These are phyloP conservation scores for Eremochloa ophiuroides DNA, from an alignment of 176 grass and related monocot species.

Conservation along the genomic window DNA sequence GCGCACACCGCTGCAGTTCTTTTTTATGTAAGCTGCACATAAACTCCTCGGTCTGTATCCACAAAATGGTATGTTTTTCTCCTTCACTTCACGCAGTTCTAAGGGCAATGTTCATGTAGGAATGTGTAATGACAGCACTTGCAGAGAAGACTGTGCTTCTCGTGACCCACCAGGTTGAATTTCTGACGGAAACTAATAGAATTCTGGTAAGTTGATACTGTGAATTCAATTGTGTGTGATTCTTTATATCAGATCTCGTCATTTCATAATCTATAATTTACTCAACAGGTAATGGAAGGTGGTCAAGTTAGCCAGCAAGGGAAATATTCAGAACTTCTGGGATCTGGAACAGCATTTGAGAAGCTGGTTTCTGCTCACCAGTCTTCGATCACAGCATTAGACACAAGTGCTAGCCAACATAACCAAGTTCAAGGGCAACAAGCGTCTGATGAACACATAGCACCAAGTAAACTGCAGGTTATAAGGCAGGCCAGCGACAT, in stretches of 20 bases:
- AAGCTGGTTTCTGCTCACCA: slow-evolving; percentile 74
- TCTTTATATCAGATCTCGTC: not conserved
- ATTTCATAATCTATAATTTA: not conserved
- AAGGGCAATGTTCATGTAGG: slow-evolving; percentile 44
- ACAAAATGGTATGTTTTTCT: not conserved
- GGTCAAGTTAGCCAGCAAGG: slow-evolving; percentile 68
- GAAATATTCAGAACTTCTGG: slow-evolving; percentile 59
- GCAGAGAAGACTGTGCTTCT: slow-evolving; percentile 81
- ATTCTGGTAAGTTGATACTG: slow-evolving; percentile 57
- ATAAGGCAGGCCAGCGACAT: slow-evolving; percentile 50
- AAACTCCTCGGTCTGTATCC: not conserved
- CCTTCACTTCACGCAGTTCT: not conserved
- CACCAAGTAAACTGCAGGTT: not conserved
- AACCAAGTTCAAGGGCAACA: slow-evolving; percentile 27
- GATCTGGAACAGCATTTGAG: slow-evolving; percentile 76
- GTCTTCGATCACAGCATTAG: slow-evolving; percentile 62
- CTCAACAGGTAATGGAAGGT: slow-evolving; percentile 73
- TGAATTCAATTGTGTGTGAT: not conserved
- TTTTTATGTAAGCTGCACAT: slow-evolving; percentile 68
- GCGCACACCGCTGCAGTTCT: slow-evolving; percentile 77
- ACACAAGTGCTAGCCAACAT: slow-evolving; percentile 35
- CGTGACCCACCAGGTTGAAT: slow-evolving; percentile 95
- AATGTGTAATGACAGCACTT: slow-evolving; percentile 92
- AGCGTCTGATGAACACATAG: slow-evolving; percentile 3
- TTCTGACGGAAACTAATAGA: slow-evolving; percentile 56